A percentile compares a stretch with the other conserved stretches of the same genome.
Evolutionary conservation across 495 filamentous ascomycete genomes (phyloP).

Genomic region (Antarctomyces pellizariae): DNA sequence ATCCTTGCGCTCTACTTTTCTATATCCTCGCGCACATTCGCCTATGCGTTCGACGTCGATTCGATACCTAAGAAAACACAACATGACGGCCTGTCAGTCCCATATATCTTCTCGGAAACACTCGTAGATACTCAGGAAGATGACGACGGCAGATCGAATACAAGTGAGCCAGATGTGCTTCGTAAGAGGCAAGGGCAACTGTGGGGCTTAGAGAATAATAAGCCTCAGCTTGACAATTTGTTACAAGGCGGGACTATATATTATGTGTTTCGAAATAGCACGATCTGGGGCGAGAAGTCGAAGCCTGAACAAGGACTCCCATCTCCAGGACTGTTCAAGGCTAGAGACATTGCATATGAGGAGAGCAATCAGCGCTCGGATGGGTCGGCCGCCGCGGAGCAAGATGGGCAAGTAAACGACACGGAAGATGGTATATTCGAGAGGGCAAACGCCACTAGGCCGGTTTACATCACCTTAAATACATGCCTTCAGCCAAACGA

Average conservation of each 20-base stretch:
- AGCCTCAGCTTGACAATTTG: constrained; percentile 27
- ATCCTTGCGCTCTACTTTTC: constrained; percentile 30
- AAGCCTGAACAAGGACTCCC: constrained; percentile 17
- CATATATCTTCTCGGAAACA: constrained; percentile 9
- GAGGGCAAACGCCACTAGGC: constrained; percentile 14
- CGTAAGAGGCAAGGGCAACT: constrained; percentile 32
- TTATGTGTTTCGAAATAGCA: constrained; percentile 27
- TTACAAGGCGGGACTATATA: constrained; percentile 29
- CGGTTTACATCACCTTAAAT: constrained; percentile 57
- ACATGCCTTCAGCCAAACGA: constrained; percentile 52
- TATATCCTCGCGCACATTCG: constrained; percentile 29
- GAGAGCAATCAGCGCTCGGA: not conserved
- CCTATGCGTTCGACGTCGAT: constrained; percentile 31
- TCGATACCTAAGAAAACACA: constrained; percentile 22
- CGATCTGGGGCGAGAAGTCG: constrained; percentile 17
- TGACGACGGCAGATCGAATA: constrained; percentile 13
- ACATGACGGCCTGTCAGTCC: constrained; percentile 18
- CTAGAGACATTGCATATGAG: constrained; percentile 1
- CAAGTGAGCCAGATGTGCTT: constrained; percentile 15
- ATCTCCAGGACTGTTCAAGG: constrained; percentile 10
- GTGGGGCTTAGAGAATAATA: constrained; percentile 39
- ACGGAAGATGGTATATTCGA: constrained; percentile 2
- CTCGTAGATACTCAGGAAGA: constrained; percentile 13
- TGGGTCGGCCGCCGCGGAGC: constrained; percentile 4
- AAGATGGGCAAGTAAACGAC: constrained; percentile 3